These are phyloP conservation scores for Pichia kluyveri DNA, from an alignment of 805 yeast species.

Conservation along the genomic window DNA sequence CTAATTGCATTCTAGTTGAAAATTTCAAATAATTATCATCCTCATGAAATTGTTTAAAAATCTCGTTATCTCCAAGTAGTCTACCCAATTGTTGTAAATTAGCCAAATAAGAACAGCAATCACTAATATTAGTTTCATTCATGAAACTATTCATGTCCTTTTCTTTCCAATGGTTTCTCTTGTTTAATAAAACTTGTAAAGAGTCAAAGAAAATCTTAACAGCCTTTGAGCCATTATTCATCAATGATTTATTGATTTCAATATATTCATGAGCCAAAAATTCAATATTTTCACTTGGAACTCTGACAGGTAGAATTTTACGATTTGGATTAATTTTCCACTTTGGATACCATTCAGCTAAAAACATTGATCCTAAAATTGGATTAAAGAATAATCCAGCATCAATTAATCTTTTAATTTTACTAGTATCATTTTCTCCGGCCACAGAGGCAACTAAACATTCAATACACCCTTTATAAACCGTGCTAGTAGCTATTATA, in stretches of 20 bases:
- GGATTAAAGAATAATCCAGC: slow-evolving; percentile 19
- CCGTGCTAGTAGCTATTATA: background rate
- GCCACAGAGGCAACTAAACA: slow-evolving; percentile 26
- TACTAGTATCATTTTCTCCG: background rate
- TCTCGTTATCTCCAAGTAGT: slow-evolving; percentile 22
- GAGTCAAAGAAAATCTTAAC: background rate
- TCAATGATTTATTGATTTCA: slow-evolving; percentile 10
- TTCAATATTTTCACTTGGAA: slow-evolving; percentile 34
- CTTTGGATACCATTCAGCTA: slow-evolving; percentile 27
- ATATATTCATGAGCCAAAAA: slow-evolving; percentile 33
- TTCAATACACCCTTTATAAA: slow-evolving; percentile 6
- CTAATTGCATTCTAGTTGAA: slow-evolving; percentile 36
- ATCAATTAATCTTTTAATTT: slow-evolving; percentile 4
- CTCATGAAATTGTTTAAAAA: slow-evolving; percentile 9
- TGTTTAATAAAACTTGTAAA: background rate
- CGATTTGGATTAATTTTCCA: slow-evolving; percentile 16
- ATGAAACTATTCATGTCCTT: slow-evolving; percentile 30
- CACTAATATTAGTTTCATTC: slow-evolving; percentile 27
- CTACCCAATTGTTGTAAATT: slow-evolving; percentile 15
- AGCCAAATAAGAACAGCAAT: slow-evolving; percentile 30
- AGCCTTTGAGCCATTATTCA: background rate
- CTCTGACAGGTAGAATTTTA: slow-evolving; percentile 21
- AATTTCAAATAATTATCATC: slow-evolving; percentile 22
- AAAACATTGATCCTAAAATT: slow-evolving; percentile 22
- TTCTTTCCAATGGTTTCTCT: slow-evolving; percentile 36